Conservation (phyloP, 2,329 filamentous ascomycete species). For the Fusarium nelsonii region DNA sequence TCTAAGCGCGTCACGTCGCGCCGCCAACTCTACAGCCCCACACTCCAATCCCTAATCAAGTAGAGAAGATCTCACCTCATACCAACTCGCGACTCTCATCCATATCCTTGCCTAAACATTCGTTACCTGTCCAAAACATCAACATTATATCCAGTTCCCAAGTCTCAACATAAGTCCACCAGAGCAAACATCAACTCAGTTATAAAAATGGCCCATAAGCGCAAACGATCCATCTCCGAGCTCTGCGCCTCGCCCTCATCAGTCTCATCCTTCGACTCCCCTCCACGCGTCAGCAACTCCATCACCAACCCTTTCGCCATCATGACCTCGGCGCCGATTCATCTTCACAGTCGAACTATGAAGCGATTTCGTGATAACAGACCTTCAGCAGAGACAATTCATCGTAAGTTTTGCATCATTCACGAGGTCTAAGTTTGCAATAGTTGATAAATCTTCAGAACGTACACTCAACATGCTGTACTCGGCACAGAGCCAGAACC, state of each 20-base stretch:
- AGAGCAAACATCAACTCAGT: rapidly evolving
- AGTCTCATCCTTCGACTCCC: slow-evolving; percentile 58
- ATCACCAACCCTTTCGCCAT: slow-evolving; percentile 51
- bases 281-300: slow-evolving; percentile 48
- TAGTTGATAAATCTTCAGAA: slow-evolving; percentile 55
- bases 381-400: slow-evolving; percentile 67
- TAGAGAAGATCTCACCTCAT: slow-evolving; percentile 16
- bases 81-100: neutral
- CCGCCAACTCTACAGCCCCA: slow-evolving; percentile 18
- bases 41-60: neutral
- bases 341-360: slow-evolving; percentile 68
- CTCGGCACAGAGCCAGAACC: slow-evolving; percentile 62
- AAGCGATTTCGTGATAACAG: slow-evolving; percentile 72
- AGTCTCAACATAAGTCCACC: neutral
- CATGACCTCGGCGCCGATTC: slow-evolving; percentile 54
- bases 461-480: slow-evolving; percentile 70
- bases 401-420: slow-evolving; percentile 59
- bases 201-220: slow-evolving; percentile 63
- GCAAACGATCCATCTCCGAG: slow-evolving; percentile 73
- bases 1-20: slow-evolving; percentile 39
- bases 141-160: neutral
- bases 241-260: slow-evolving; percentile 62
- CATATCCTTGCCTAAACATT: neutral
- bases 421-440: neutral
- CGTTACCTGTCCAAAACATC: neutral